Conservation (phyloP, 805 yeast genomes). For the Wickerhamiella sorbophila region DNA sequence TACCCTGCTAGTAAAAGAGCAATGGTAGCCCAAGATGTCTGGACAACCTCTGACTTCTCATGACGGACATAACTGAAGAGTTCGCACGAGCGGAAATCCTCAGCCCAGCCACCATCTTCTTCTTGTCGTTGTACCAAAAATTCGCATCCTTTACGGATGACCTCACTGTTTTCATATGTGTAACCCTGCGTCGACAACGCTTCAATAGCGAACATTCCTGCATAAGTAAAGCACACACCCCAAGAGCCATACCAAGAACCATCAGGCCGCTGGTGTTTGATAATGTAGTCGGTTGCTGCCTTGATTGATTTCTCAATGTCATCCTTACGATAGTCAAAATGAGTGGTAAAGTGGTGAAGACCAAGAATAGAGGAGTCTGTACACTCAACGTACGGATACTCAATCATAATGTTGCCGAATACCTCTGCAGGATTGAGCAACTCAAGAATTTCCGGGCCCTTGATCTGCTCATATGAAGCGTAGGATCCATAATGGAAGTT, state of each 20-base stretch:
- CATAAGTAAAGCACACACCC: slow-evolving; percentile 95
- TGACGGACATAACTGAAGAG: slow-evolving; percentile 59
- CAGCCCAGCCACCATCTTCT: slow-evolving; percentile 96
- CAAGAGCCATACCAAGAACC: slow-evolving; percentile 98
- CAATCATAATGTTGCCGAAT: slow-evolving; percentile 96
- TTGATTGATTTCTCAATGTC: slow-evolving; percentile 59
- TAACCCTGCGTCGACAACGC: slow-evolving; percentile 64
- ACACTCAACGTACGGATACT: slow-evolving; percentile 95
- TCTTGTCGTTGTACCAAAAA: slow-evolving; percentile 63
- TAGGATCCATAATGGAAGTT: slow-evolving; percentile 78
- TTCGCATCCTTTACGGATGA: slow-evolving; percentile 68
- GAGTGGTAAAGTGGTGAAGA: slow-evolving; percentile 55
- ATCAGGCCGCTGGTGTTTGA: slow-evolving; percentile 50
- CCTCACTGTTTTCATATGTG: slow-evolving; percentile 43
- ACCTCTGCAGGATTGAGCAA: slow-evolving; percentile 90
- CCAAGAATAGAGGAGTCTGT: slow-evolving; percentile 93
- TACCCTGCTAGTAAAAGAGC: slow-evolving; percentile 69
- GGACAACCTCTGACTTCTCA: slow-evolving; percentile 55
- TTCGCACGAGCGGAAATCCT: slow-evolving; percentile 81
- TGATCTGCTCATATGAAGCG: slow-evolving; percentile 77
- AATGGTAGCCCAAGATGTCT: slow-evolving; percentile 85
- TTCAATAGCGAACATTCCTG: slow-evolving; percentile 95
- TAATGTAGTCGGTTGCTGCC: slow-evolving; percentile 61
- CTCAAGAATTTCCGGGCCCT: slow-evolving; percentile 68
- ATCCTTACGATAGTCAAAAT: slow-evolving; percentile 47